Percentiles rank a stretch among this genome's conserved stretches.
Evolutionary conservation across 116 monocot genomes (phyloP).

Genomic region (Zostera marina): DNA sequence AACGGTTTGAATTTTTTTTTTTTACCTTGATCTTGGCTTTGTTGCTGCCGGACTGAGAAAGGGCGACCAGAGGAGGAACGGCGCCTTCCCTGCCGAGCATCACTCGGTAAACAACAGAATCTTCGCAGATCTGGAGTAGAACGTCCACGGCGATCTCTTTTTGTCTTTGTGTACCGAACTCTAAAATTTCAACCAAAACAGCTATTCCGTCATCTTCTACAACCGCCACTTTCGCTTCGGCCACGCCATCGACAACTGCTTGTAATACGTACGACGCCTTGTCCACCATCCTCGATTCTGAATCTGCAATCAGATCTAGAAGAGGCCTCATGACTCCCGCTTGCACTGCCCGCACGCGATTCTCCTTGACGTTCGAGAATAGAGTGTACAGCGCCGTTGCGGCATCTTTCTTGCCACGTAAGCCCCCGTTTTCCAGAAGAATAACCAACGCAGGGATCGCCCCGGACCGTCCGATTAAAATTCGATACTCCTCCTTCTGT

Average conservation of each 20-base stretch:
- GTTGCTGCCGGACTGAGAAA: conserved; percentile 36
- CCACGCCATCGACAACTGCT: conserved; percentile 15
- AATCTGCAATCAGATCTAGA: conserved; percentile 40
- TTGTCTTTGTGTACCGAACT: conserved; percentile 33
- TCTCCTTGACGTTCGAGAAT: conserved; percentile 22
- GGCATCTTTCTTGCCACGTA: conserved; percentile 68
- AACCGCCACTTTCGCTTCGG: conserved; percentile 27
- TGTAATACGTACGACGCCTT: conserved; percentile 51
- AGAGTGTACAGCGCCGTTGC: conserved; percentile 44
- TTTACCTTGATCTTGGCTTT: conserved; percentile 46
- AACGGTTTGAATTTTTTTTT: neutral
- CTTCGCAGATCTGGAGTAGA: conserved; percentile 44
- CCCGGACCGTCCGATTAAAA: conserved; percentile 29
- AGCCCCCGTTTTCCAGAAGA: conserved; percentile 27
- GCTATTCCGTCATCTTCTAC: conserved; percentile 45
- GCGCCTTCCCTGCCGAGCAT: conserved; percentile 56
- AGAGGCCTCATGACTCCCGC: conserved; percentile 40
- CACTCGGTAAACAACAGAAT: conserved; percentile 18
- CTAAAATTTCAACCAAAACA: conserved; percentile 51
- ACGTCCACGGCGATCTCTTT: conserved; percentile 33
- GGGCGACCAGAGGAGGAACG: conserved; percentile 55
- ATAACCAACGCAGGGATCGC: conserved; percentile 46
- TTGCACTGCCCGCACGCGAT: conserved; percentile 36
- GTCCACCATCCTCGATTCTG: conserved; percentile 45
- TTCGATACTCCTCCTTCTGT: conserved; percentile 29